Base-by-base conservation (phyloP, 208 protist genomes). In the Leishmania aethiopica region DNA sequence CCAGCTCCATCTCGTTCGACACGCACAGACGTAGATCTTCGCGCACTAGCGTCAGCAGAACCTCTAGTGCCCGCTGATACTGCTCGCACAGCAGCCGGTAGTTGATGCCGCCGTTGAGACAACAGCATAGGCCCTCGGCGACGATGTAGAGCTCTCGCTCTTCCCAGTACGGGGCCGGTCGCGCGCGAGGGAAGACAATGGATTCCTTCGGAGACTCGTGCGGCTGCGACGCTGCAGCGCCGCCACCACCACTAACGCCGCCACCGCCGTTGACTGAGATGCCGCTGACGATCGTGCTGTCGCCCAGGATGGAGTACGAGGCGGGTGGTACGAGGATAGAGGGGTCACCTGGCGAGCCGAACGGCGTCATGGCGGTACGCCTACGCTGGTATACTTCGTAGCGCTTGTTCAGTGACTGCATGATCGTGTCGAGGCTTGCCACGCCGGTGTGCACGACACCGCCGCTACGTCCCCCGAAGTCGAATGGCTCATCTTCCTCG, bases 81-180 rank as follows among this genome's bases (percentile, higher is more conserved):
- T 92, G 88, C 72, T 89, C 55, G 79, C 86, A 95, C 57, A 97
- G 62, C 5, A 75, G 8, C 7, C 94, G 90, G 83, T 97, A 97
- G 86, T 96, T 92, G 47, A 97, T 75, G 49, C 94, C 94, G 35
- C 94, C 93, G 80, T 95, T 97, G 11, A 97, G 86, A 71, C 86
- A 90, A 72, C 78, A 79, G 86, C 90, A 95, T 4, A 97, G 82
- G 15, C 93, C 90, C 71, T 95, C 90, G 10, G 91, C 89, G 3
- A 84, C 84, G 37, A 93, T 74, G 83, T 90, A 96, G 7, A 97
- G 84, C 80, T 96, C 93, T 1, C 90, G 77, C 78, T 95, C 92
- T 60, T 89, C 85, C 84, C 85, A 93, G 76, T 90, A 94, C 32
- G 75, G 79, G 53, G 78, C 60, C 4, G 84, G 66, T n/a, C 67